Evolutionary conservation across 164 flowering plant genomes (phyloP).

Genomic region (Pachysandra terminalis): DNA sequence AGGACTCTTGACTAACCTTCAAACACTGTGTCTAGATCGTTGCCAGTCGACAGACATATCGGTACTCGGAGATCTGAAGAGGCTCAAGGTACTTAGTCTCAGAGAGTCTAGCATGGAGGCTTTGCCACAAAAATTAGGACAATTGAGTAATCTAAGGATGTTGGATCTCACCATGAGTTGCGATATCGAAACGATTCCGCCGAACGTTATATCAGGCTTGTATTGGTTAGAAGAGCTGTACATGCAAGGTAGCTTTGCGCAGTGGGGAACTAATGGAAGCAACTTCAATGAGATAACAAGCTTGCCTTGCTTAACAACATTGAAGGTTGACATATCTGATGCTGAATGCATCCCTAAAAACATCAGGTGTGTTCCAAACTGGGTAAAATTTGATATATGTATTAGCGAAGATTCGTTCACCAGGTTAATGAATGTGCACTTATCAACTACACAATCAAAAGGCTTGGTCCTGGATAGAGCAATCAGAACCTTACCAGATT

Average conservation of each 20-base stretch:
- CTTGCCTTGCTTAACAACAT: not conserved
- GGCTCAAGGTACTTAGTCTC: conserved; percentile 9
- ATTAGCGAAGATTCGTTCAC: not conserved
- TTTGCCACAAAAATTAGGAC: conserved; percentile 14
- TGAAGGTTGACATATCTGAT: conserved; percentile 7
- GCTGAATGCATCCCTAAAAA: not conserved
- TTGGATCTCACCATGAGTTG: conserved; percentile 13
- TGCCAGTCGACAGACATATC: conserved; percentile 4
- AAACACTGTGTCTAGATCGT: not conserved
- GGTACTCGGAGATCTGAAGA: not conserved
- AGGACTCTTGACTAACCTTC: not conserved
- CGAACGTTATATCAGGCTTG: conserved; percentile 12
- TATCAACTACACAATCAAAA: not conserved
- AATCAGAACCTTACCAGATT: not conserved
- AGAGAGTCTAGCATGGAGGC: not conserved
- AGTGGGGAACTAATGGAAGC: conserved; percentile 23
- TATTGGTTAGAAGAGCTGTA: conserved; percentile 19
- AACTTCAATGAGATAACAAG: conserved; percentile 9
- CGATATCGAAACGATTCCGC: conserved; percentile 12
- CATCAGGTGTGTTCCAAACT: not conserved
- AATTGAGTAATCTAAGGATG: conserved; percentile 14
- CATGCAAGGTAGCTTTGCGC: conserved; percentile 3
- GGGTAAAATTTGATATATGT: conserved; percentile 9
- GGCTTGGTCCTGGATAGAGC: not conserved
- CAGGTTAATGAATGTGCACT: not conserved